Base-by-base conservation (phyloP, 2,329 filamentous ascomycete genomes). In the Penicillium sumatraense region DNA sequence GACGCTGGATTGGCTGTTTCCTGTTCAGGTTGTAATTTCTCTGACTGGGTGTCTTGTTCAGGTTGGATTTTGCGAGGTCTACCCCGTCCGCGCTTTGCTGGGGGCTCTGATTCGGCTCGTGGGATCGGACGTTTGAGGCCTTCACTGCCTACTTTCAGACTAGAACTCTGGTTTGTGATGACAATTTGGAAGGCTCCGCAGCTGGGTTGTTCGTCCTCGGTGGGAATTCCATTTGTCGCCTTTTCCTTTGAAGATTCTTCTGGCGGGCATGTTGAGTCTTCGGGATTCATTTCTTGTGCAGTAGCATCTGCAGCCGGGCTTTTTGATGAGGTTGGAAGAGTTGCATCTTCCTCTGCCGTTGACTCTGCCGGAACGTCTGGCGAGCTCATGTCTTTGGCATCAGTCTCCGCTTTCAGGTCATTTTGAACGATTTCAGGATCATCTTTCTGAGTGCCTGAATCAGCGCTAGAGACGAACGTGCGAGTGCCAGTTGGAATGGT, bases 401-500 rank as follows among this genome's bases (percentile, higher is more conserved):
- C n/a, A n/a, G n/a, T 16, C 13, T 50, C 24, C 36, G 13, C 3
- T 16, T 31, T 41, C 3, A 21, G 13, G 5, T 33, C 48, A 14
- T 21, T 40, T 31, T 44, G 14, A 23, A 11, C 16, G 4, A 9
- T 23, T 29, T 5, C 7, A n/a, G 9, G 10, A 20, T 55, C 26
- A 13, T 29, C 23, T 23, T 29, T 3, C 23, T 38, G 20, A 0
- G 9, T 5, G 26, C 20, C 20, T 11, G 54, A 48, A 5, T 16
- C 23, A 29, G 53, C 31, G 40, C 14, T n/a, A n/a, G 49, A 26
- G 56, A 35, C 75, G 64, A 52, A 75, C 70, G 21, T 73, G 14
- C 71, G 68, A 44, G 71, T 68, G 5, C 74, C 75, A 41, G 72
- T 59, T n/a, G 77, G 75, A 23, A 78, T 64, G 4, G 68, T 64